These are phyloP conservation scores for Candida qinlingensis DNA, from an alignment of 805 yeast genomes.

Conservation along the genomic window DNA sequence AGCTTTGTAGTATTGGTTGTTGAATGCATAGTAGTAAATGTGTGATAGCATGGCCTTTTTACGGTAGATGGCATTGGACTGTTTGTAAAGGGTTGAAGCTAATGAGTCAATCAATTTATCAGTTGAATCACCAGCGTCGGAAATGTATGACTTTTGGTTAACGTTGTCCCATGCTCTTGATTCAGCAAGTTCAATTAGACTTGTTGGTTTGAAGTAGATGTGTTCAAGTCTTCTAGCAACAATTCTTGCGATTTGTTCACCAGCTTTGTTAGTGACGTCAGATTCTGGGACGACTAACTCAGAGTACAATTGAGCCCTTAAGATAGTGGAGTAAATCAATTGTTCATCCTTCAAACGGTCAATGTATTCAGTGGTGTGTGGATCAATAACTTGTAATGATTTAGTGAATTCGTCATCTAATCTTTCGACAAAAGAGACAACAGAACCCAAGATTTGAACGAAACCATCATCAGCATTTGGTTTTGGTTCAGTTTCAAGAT, in stretches of 20 bases:
- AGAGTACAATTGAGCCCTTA: constrained; percentile 82
- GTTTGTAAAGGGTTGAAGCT: constrained; percentile 59
- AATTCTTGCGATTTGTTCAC: constrained; percentile 63
- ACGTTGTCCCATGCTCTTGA: constrained; percentile 64
- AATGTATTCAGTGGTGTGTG: constrained; percentile 91
- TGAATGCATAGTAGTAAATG: constrained; percentile 87
- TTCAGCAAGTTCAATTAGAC: constrained; percentile 67
- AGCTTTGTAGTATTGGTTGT: constrained; percentile 77
- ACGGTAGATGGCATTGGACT: constrained; percentile 62
- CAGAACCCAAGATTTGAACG: constrained; percentile 73
- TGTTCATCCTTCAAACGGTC: constrained; percentile 87
- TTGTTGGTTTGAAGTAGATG: constrained; percentile 84
- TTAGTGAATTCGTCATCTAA: constrained; percentile 90
- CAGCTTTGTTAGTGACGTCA: constrained; percentile 24
- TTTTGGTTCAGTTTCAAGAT: constrained; percentile 64
- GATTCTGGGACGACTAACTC: constrained; percentile 53
- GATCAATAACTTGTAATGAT: constrained; percentile 84
- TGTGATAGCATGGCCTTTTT: constrained; percentile 81
- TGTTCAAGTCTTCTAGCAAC: constrained; percentile 84
- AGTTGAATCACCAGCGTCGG: constrained; percentile 35
- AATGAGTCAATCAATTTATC: constrained; percentile 59
- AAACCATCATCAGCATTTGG: constrained; percentile 61
- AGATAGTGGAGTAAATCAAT: constrained; percentile 63
- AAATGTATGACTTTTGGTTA: constrained; percentile 25
- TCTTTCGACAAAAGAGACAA: constrained; percentile 84